Evolutionary conservation across 106 monocot species (phyloP), one percentile per base, ranked within the genome.

Genomic region (Dendrobium huoshanense): DNA sequence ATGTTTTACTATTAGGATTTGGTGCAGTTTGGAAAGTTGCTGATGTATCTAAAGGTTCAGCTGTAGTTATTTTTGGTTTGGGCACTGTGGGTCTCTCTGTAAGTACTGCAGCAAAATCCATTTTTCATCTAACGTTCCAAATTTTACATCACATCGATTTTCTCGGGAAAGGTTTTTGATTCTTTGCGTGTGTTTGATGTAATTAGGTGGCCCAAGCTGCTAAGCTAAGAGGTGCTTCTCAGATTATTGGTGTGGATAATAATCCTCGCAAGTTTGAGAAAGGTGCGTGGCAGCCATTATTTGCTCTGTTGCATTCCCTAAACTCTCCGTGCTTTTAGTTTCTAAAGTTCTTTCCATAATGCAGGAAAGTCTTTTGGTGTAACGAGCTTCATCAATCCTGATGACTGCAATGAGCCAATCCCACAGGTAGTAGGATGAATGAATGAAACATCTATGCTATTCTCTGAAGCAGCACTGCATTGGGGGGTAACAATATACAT

Each of bases 21-120:
- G 96, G 96, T 79, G 96, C 94, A n/a, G 94, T 85, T 80, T 96
- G 94, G 94, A 96, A 90, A 68, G 90, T 96, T 77, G 94, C 96
- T 55, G 82, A 94, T 41, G 81, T 96, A 82, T 87, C 93, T 79
- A 29, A 84, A 85, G 96, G 94, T 18, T 94, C 96, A 81, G 90
- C 77, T 79, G 88, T 94, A 73, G 96, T 88, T 80, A 94, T 96
- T 78, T 96, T 90, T 92, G 96, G 96, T 74, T 92, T 96, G 24
- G 96, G 96, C 78, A 90, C 94, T 84, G 90, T 96, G 19, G 96
- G 96, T 59, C 94, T 96, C 77, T 94, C 96, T 64, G 96, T 96
- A 79, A 94, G 89, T 79, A 72, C 49, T 51, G 3, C 19, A 41
- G 37, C 51, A 22, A 47, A 83, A 67, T 31, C 37, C 55, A 9